Base-by-base conservation (phyloP, 106 monocot species). In the Apostasia shenzhenica region DNA sequence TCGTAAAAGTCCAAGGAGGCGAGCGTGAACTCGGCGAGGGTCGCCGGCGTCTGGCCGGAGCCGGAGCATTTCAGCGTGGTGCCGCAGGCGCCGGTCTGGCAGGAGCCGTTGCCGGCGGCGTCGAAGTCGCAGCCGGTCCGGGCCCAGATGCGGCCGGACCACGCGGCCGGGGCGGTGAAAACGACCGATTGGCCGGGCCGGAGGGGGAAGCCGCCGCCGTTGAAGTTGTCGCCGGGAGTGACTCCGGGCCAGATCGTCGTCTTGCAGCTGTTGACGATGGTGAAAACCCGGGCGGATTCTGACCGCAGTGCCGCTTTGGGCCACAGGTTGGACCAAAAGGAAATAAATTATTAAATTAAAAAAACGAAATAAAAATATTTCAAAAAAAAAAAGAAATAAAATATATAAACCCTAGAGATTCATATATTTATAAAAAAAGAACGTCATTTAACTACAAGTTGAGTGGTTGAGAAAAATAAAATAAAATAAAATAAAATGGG, bases 81-180 rank as follows among this genome's bases (percentile, higher is more conserved):
- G 13, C 90, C 88, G 66, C 94, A 94, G 14, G 47, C 2, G 50
- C 87, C 94, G 3, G 94, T 94, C 45, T 76, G 58, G 81, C 94
- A 94, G 0, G 82, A 14, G 44, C 90, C 94, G 47, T 87, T 94
- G 57, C 84, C 84, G 53, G 50, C 40, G 3, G 4, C 1, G 76
- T 87, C 81, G 74, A 94, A 94, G 82, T 73, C 7, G 76, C 94
- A 94, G 41, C 84, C 90, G 1, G 94, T 90, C n/a, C 94, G 82
- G 48, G 75, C 90, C 94, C 94, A 94, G 55, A 94, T 90, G 6
- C 94, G 90, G n/a, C 94, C 94, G 2, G 76, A 73, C 94, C 94
- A 94, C 14, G 79, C 87, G 14, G 78, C 77, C 0, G 94, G 94
- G 9, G 90, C 87, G 9, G 56, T 85, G 79, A 94, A 68, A 49